phyloP scores from a whole-genome alignment of 495 filamentous ascomycete species.

The Penicillium roqueforti region DNA sequence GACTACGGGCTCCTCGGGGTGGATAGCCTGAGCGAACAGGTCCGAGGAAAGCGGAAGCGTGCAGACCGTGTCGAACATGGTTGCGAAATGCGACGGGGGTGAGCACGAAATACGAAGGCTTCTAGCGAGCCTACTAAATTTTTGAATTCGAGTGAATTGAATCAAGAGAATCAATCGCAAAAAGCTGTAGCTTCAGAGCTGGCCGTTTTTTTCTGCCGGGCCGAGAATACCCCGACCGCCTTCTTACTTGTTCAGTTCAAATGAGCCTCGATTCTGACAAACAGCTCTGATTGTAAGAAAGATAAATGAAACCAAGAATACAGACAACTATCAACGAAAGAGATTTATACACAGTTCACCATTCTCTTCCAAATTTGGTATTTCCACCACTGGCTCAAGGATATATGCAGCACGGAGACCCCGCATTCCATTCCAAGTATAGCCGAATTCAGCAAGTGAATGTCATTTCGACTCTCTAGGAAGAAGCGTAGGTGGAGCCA shows the following conservation, averaged over 20 bases:
- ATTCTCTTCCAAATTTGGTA: background rate
- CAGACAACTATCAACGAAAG: background rate
- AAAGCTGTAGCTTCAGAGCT: constrained; percentile 13
- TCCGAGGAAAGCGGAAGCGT: constrained; percentile 83
- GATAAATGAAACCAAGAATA: background rate
- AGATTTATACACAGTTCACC: background rate
- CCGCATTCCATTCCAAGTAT: background rate
- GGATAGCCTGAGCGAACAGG: constrained; percentile 82
- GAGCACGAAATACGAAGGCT: background rate
- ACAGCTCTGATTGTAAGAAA: background rate
- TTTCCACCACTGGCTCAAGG: background rate
- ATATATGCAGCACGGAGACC: background rate
- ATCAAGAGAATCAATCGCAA: background rate
- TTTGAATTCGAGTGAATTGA: background rate
- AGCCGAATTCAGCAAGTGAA: constrained; percentile 5
- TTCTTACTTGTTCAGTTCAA: constrained; percentile 3
- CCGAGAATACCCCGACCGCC: constrained; percentile 18
- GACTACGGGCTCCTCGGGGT: constrained; percentile 76
- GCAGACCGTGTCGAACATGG: constrained; percentile 82
- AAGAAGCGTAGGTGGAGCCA: constrained; percentile 53
- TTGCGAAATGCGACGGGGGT: background rate
- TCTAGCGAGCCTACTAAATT: background rate
- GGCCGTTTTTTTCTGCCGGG: constrained; percentile 15
- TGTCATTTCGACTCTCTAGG: constrained; percentile 7
- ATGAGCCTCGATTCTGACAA: background rate